phyloP scores from a whole-genome alignment of 805 yeast genomes.

The Wickerhamiella kazuoi region DNA sequence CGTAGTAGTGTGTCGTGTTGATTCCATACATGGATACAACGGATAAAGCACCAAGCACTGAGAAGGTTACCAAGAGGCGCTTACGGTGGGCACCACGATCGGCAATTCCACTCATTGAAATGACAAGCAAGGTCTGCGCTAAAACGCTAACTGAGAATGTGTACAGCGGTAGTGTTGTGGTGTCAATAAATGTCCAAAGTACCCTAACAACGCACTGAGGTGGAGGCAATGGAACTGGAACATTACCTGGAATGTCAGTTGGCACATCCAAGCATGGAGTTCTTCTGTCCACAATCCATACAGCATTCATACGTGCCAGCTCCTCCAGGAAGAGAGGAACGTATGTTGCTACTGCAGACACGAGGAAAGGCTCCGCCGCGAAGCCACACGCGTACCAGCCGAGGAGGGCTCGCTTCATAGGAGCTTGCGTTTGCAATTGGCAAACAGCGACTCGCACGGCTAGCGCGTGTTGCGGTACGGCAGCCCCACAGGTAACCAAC shows the following conservation, averaged over 20 bases:
- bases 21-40: slow-evolving; percentile 31
- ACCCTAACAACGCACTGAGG: slow-evolving; percentile 33
- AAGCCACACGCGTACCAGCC: slow-evolving; percentile 59
- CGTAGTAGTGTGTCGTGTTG: slow-evolving; percentile 27
- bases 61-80: slow-evolving; percentile 36
- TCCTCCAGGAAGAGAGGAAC: slow-evolving; percentile 57
- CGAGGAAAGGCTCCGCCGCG: slow-evolving; percentile 70
- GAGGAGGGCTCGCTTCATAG: slow-evolving; percentile 7
- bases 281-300: slow-evolving; percentile 37
- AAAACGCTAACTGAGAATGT: slow-evolving; percentile 57
- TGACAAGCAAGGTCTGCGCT: slow-evolving; percentile 51
- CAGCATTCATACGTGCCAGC: slow-evolving; percentile 58
- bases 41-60: slow-evolving; percentile 37
- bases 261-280: slow-evolving; percentile 30
- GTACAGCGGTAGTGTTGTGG: slow-evolving; percentile 57
- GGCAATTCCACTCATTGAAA: slow-evolving; percentile 56
- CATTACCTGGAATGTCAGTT: slow-evolving; percentile 11
- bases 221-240: slow-evolving; percentile 14
- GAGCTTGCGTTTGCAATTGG: not conserved
- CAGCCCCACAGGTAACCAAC: too few species aligned
- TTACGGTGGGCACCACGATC: slow-evolving; percentile 49
- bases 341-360: slow-evolving; percentile 62
- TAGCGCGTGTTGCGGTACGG: too few species aligned
- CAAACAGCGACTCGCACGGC: too few species aligned
- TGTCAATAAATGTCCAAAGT: slow-evolving; percentile 37